Evolutionary conservation across 202 grass and related monocot genomes (phyloP).

Genomic region (Cymbopogon flexuosus): DNA sequence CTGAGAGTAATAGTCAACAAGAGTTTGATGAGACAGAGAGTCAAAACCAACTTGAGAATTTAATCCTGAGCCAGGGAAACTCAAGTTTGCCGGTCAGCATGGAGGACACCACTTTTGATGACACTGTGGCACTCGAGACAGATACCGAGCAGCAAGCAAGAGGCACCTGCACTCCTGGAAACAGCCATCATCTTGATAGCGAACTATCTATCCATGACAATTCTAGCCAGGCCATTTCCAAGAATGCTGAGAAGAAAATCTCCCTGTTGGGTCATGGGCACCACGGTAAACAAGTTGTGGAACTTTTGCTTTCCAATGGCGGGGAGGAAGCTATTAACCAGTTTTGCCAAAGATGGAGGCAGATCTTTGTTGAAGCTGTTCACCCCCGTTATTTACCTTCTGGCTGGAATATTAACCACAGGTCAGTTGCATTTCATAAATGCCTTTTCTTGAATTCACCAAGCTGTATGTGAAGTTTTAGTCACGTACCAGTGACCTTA

Average conservation of each 20-base stretch:
- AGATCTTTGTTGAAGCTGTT: constrained; percentile 56
- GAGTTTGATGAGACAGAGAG: neutral
- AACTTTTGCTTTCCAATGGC: constrained; percentile 48
- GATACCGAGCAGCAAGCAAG: constrained; percentile 8
- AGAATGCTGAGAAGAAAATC: constrained; percentile 49
- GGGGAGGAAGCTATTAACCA: constrained; percentile 67
- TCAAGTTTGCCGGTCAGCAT: constrained; percentile 21
- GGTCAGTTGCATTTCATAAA: constrained; percentile 31
- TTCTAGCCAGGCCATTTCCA: constrained; percentile 39
- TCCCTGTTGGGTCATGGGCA: constrained; percentile 79
- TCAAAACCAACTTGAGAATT: constrained; percentile 4
- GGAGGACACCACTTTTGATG: constrained; percentile 20
- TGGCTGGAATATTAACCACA: constrained; percentile 88
- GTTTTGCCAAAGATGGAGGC: constrained; percentile 78
- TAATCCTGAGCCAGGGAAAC: constrained; percentile 17
- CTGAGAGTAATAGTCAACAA: constrained; percentile 11
- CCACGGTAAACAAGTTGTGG: constrained; percentile 84
- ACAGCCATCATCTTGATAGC: constrained; percentile 12
- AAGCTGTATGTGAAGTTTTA: neutral
- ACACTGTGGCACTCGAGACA: neutral
- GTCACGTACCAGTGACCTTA: neutral
- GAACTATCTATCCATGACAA: constrained; percentile 25
- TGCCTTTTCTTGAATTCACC: neutral
- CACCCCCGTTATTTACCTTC: constrained; percentile 72
- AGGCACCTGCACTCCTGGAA: constrained; percentile 6